Base-by-base conservation (phyloP, 2,329 filamentous ascomycete genomes). In the Ilyonectria sp. region DNA sequence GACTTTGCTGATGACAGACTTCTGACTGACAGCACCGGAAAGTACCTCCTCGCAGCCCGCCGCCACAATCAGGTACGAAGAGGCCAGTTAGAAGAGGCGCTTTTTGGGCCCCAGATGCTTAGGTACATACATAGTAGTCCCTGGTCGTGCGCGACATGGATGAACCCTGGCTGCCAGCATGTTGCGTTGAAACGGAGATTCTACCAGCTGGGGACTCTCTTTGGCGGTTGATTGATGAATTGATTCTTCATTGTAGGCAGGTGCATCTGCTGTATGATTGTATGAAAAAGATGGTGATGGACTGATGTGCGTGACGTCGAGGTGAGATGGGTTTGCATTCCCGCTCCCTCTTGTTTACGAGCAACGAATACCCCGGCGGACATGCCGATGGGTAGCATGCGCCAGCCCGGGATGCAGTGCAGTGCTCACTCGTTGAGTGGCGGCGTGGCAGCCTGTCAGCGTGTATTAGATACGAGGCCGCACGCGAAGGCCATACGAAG, bases 151-250 rank as follows among this genome's bases (percentile, higher is more conserved):
- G 33, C 33, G 46, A 43, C 33, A 11, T 43, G 37, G 56, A 60
- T 65, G 44, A 49, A 50, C 62, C 62, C 62, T 60, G 62, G 29
- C 47, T 54, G 61, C 43, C 35, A 47, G 43, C 26, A 53, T 21
- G 52, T 11, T 17, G 35, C 37, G 46, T 55, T 62, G 59, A 13
- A 47, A 54, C 43, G 35, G 35, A 11, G 50, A 55, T 55, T 37
- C n/a, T 47, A 50, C 31, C 26, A 37, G 37, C 21, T 53, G 33
- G 46, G 33, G 26, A 21, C n/a, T 60, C 15, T 17, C 8, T 49
- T 54, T 53, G 37, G 11, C 19, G 44, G 52, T 60, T 53, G 47
- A 50, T 56, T 50, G 60, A 47, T 37, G 59, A 29, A 35, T 52
- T 40, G 59, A 55, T 55, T 55, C 10, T 21, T 63, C 43, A 43